Conservation (phyloP, 306 rosid genomes). For the Fagus crenata region DNA sequence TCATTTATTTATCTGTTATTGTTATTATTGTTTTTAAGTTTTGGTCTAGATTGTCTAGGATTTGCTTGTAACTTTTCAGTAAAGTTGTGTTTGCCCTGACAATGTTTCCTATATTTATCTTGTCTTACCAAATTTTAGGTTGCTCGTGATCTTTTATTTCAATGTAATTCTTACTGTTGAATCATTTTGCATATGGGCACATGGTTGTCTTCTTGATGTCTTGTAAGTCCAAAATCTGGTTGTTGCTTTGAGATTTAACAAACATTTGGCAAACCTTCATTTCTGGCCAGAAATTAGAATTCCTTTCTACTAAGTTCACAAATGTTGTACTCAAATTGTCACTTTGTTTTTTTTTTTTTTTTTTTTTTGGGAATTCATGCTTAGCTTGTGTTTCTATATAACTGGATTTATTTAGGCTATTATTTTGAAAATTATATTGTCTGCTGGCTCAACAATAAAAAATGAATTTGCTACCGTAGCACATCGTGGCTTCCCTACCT, state of each 20-base stretch:
- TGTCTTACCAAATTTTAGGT: background rate
- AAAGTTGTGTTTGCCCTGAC: background rate
- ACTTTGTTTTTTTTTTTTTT: background rate
- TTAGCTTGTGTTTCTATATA: background rate
- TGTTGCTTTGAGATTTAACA: background rate
- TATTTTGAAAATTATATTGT: background rate
- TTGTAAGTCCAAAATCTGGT: background rate
- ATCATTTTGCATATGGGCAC: background rate
- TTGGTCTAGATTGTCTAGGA: background rate
- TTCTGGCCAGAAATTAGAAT: background rate
- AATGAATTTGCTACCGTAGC: background rate
- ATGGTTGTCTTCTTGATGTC: background rate
- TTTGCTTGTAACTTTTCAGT: background rate
- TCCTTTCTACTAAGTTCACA: background rate
- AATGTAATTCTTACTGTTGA: background rate
- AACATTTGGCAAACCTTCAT: background rate
- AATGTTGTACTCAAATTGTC: background rate
- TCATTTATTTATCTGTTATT: constrained; percentile 7
- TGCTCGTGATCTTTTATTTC: background rate
- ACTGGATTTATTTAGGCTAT: background rate
- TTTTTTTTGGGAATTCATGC: background rate
- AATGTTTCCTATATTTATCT: background rate
- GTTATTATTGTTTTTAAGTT: background rate
- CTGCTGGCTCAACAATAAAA: background rate
- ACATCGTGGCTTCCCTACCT: background rate